Base-by-base conservation (phyloP, 2,329 filamentous ascomycete genomes). In the Hysterium pulicare region DNA sequence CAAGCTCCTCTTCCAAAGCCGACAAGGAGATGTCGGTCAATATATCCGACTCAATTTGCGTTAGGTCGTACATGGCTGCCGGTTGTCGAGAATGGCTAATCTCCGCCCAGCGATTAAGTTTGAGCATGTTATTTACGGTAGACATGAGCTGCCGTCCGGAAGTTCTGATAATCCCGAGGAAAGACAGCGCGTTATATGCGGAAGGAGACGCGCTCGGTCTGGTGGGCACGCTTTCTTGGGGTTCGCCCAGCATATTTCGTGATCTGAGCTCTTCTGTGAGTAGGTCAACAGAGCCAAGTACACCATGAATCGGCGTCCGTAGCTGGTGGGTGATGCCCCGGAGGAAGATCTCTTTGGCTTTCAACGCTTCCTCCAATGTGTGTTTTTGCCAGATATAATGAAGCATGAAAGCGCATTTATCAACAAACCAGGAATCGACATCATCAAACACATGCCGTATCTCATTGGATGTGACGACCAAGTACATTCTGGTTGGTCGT, bases 281-380 rank as follows among this genome's bases (percentile, higher is more conserved):
- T 0, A 75, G 50, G 13, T 75, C 67, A 4, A 61, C 60, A 1
- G 65, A 67, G 5, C 64, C 65, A 5, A 75, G 58, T 2, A 75
- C 71, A 0, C 72, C 72, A 24, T 75, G 72, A 4, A 75, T 72
- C 0, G 72, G 72, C 0, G 72, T 75, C 28, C 72, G 63, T 0
- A 75, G 64, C 26, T 74, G 70, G 40, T 75, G 72, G 0, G 70
- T 73, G 7, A 75, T 66, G 0, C 71, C 69, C 3, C 72, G 61
- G 1, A 75, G 54, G 41, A 75, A 75, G 3, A 53, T 64, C 2
- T 73, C 70, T 40, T 74, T 74, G 0, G 70, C 69, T 10, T 54
- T 52, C 42, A 73, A 59, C 0, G 68, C 71, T 45, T 75, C 70
- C 19, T 61, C 50, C 0, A 74, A 48, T 9, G 65, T 49, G 2